phyloP scores from a whole-genome alignment of 2,329 filamentous ascomycete genomes.

The Ceratocystis harringtonii region DNA sequence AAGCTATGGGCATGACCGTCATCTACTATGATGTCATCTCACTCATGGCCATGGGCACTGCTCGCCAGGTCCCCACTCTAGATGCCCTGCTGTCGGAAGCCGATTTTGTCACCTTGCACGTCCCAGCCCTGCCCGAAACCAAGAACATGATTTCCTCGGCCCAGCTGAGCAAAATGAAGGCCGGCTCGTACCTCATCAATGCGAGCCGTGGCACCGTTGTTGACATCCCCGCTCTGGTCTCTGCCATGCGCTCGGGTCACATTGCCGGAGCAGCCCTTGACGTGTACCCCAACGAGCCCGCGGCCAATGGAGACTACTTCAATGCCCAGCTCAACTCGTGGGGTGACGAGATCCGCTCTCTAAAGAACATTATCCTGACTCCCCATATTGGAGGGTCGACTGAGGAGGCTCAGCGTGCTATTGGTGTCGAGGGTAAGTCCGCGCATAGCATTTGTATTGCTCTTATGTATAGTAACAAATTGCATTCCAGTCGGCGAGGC shows the following conservation, averaged over 20 bases:
- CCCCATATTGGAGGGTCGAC: slow-evolving; percentile 97
- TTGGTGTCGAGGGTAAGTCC: slow-evolving; percentile 61
- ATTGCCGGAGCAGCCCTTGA: slow-evolving; percentile 90
- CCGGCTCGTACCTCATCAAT: slow-evolving; percentile 87
- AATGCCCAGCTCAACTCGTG: slow-evolving; percentile 67
- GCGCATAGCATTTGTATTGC: not conserved
- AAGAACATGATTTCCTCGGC: slow-evolving; percentile 73
- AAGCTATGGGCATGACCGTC: slow-evolving; percentile 95
- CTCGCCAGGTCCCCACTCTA: slow-evolving; percentile 66
- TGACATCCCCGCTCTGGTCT: slow-evolving; percentile 81
- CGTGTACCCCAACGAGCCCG: slow-evolving; percentile 88
- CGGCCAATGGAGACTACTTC: slow-evolving; percentile 91
- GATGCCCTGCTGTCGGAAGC: slow-evolving; percentile 61
- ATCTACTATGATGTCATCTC: slow-evolving; percentile 95
- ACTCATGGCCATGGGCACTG: slow-evolving; percentile 83
- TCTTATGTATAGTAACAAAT: not conserved
- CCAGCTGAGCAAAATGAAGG: slow-evolving; percentile 80
- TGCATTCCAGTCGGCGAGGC: slow-evolving; percentile 55
- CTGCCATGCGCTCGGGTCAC: slow-evolving; percentile 72
- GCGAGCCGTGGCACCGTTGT: slow-evolving; percentile 88
- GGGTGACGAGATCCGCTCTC: slow-evolving; percentile 66
- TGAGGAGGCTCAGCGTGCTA: slow-evolving; percentile 91
- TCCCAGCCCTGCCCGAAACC: slow-evolving; percentile 85
- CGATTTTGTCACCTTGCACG: slow-evolving; percentile 90
- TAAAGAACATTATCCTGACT: slow-evolving; percentile 89